Evolutionary conservation across 2,329 filamentous ascomycete genomes (phyloP).

Genomic region (Fonsecaea monophora): DNA sequence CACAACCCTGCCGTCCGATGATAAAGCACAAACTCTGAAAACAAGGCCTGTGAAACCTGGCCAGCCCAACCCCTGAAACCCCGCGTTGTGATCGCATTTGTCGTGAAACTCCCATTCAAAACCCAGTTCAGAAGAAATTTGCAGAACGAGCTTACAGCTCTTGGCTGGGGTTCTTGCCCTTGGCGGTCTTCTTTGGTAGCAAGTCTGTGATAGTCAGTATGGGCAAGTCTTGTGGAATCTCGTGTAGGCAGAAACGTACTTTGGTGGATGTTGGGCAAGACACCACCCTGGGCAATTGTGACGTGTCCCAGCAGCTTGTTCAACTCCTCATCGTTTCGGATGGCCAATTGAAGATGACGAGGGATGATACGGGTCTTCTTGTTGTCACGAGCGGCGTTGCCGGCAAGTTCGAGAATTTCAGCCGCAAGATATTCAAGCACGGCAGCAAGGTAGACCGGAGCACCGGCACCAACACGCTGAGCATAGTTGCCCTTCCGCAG

Average conservation of each 20-base stretch:
- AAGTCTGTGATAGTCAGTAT: conserved; percentile 73
- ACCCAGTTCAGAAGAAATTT: conserved; percentile 64
- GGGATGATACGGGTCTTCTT: conserved; percentile 99
- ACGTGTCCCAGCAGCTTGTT: conserved; percentile 98
- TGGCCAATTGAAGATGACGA: conserved; percentile 97
- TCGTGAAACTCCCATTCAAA: conserved; percentile 73
- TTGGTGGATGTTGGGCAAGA: conserved; percentile 95
- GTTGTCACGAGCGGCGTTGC: conserved; percentile 98
- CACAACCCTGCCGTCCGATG: conserved; percentile 58
- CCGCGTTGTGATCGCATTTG: conserved; percentile 70
- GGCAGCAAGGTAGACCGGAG: conserved; percentile 94
- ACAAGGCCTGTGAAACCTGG: conserved; percentile 61
- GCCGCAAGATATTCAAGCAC: conserved; percentile 98
- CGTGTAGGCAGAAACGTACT: conserved; percentile 66
- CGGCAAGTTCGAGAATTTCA: conserved; percentile 98
- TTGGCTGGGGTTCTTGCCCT: conserved; percentile 92
- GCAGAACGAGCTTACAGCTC: conserved; percentile 79
- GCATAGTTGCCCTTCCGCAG: conserved; percentile 99
- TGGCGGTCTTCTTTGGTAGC: conserved; percentile 98
- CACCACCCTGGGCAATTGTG: conserved; percentile 96
- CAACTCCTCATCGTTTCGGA: conserved; percentile 99
- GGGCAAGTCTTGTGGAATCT: conserved; percentile 38
- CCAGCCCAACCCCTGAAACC: conserved; percentile 67
- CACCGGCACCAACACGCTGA: conserved; percentile 98
- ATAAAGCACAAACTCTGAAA: conserved; percentile 47